Evolutionary conservation across 2,329 filamentous ascomycete species (phyloP).

Genomic region (Alternaria longipes): DNA sequence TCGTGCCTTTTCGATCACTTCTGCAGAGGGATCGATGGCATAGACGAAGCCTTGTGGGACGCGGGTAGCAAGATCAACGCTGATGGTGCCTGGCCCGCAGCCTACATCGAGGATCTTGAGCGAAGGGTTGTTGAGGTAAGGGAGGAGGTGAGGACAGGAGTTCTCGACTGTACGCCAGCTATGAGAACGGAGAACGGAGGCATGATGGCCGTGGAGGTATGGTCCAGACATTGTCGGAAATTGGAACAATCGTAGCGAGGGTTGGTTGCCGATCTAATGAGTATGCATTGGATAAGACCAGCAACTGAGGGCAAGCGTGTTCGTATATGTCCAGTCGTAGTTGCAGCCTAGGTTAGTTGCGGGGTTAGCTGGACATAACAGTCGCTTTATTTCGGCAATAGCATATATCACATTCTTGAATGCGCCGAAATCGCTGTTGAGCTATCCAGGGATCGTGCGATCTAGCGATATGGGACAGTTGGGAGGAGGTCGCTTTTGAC

Average conservation of each 20-base stretch:
- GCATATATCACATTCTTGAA: neutral
- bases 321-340: neutral
- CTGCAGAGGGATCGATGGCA: conserved; percentile 56
- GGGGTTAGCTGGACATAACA: conserved; percentile 10
- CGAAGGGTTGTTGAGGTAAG: conserved; percentile 40
- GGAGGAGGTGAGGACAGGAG: conserved; percentile 52
- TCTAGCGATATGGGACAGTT: neutral
- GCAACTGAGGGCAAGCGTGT: neutral
- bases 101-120: conserved; percentile 58
- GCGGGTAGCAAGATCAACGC: conserved; percentile 54
- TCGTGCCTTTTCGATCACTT: conserved; percentile 54
- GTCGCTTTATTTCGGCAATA: neutral
- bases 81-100: conserved; percentile 61
- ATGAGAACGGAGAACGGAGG: conserved; percentile 55
- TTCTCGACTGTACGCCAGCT: conserved; percentile 57
- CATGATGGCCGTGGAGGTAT: conserved; percentile 56
- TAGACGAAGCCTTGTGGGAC: conserved; percentile 57
- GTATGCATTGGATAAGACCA: neutral
- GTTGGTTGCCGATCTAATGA: neutral
- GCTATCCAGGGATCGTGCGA: neutral
- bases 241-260: neutral
- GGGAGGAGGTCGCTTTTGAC: neutral
- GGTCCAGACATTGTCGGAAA: conserved; percentile 19
- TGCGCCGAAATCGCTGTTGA: conserved; percentile 5
- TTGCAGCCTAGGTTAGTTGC: conserved; percentile 6